A percentile compares a stretch with the other conserved stretches of the same genome.
Evolutionary conservation across 495 filamentous ascomycete species (phyloP).

Genomic region (Lineolata rhizophorae): DNA sequence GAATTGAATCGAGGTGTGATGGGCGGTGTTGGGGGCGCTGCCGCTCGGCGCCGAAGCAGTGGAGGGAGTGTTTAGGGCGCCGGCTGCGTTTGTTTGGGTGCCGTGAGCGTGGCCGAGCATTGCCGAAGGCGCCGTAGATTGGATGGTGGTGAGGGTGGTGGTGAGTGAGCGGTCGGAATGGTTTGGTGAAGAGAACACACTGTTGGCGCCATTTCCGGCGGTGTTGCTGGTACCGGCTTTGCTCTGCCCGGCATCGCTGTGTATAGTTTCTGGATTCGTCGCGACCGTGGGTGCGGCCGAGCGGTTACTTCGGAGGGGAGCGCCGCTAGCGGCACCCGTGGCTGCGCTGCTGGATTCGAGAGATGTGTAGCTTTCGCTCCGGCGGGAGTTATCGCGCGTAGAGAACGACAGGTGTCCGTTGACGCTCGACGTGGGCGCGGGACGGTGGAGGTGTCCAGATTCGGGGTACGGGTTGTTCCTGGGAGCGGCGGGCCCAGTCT

Average conservation of each 20-base stretch:
- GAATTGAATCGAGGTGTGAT: constrained; percentile 28
- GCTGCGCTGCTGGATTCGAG: constrained; percentile 20
- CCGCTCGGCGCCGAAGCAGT: constrained; percentile 22
- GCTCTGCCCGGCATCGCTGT: constrained; percentile 55
- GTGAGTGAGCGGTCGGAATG: constrained; percentile 81
- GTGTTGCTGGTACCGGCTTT: constrained; percentile 55
- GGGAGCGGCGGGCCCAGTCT: constrained; percentile 23
- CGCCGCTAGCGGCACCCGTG: too few species aligned
- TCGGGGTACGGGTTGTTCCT: constrained; percentile 74
- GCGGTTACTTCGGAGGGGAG: constrained; percentile 35
- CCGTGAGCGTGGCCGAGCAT: constrained; percentile 18
- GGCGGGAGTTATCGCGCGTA: constrained; percentile 20
- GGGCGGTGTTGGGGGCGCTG: constrained; percentile 28
- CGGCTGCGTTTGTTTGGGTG: constrained; percentile 21
- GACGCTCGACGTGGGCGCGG: constrained; percentile 19
- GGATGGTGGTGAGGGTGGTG: constrained; percentile 89
- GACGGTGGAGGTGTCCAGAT: constrained; percentile 28
- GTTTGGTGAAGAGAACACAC: constrained; percentile 84
- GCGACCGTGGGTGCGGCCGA: constrained; percentile 60
- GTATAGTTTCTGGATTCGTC: constrained; percentile 53
- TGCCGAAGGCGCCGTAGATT: constrained; percentile 56
- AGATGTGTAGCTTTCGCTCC: constrained; percentile 18
- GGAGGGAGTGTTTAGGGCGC: constrained; percentile 9
- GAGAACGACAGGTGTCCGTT: constrained; percentile 38
- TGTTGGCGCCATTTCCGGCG: constrained; percentile 44